Base-by-base conservation (phyloP, 1,284 basidiomycete genomes). In the Pterulicium gracile region DNA sequence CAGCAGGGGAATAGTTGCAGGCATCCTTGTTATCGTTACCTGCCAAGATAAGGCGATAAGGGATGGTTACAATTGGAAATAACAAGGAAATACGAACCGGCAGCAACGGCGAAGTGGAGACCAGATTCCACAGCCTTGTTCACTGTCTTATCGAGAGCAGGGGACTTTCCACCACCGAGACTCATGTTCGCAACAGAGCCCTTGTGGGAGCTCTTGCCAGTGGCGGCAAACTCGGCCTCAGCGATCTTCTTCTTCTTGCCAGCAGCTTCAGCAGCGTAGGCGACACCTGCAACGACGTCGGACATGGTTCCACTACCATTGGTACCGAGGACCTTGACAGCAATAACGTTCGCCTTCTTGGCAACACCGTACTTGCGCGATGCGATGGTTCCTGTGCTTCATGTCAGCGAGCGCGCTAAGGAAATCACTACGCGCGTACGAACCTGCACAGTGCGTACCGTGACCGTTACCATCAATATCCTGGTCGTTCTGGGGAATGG, bases 181-280 rank as follows among this genome's bases (percentile, higher is more conserved):
- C 85, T 90, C 95, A 98, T 97, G 76, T 95, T 97, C 51, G 89
- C 92, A 54, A 98, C 94, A 34, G 93, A 95, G 32, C 95, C 95
- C 72, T 93, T 94, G 74, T 90, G 84, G 50, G 69, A 72, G 51
- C 82, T 84, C 60, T 73, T 77, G 47, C 82, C 81, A n/a, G 73
- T 75, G 3, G 63, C 68, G 48, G 68, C 74, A 55, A 79, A 62
- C 64, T 91, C 83, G 13, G 73, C 73, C 17, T 68, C 70, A 36
- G 88, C 81, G 18, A 72, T 73, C 23, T 62, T 64, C 2, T 75
- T 75, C 60, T 79, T 82, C 10, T 52, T 49, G 44, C 66, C 62
- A 21, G 93, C 88, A 19, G 75, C 59, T 41, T 72, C 65, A 17
- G 85, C 79, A 49, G 93, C 94, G 79, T 82, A 99, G 24, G 73